These are phyloP conservation scores for Mycena belliarum DNA, from an alignment of 768 basidiomycete genomes.

Conservation along the genomic window DNA sequence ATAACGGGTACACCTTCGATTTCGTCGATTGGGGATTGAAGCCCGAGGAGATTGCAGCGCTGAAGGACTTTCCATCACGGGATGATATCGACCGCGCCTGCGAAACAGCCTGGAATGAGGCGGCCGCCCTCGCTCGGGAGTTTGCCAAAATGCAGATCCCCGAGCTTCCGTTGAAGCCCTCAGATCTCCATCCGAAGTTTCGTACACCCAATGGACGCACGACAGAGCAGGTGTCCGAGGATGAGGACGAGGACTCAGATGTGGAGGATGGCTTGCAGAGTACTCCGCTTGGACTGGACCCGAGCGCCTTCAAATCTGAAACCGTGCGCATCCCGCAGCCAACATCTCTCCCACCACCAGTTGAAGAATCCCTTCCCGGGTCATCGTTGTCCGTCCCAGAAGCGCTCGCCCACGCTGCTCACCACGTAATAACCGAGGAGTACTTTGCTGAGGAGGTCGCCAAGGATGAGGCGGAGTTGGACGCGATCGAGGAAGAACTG, in stretches of 20 bases:
- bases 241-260: too few relatives aligned
- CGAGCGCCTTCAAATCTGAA: too few relatives aligned
- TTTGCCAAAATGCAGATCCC: constrained; percentile 1
- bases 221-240: too few relatives aligned
- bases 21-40: background rate
- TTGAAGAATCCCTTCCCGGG: too few relatives aligned
- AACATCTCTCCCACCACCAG: too few relatives aligned
- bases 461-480: background rate
- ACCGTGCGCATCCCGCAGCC: too few relatives aligned
- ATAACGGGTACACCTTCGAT: constrained; percentile 6
- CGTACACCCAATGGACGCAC: background rate
- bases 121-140: background rate
- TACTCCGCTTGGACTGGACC: too few relatives aligned
- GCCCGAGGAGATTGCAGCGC: background rate
- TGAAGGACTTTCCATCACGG: constrained; percentile 1
- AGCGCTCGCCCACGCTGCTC: background rate
- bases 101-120: background rate
- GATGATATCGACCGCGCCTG: constrained; percentile 4
- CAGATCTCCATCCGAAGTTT: constrained; percentile 4
- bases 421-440: background rate
- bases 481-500: background rate
- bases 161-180: background rate
- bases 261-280: too few relatives aligned
- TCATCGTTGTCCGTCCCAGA: background rate
- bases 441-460: background rate